Evolutionary conservation across 1,284 basidiomycete genomes (phyloP).

Genomic region (Hypsizygus ulmarius): DNA sequence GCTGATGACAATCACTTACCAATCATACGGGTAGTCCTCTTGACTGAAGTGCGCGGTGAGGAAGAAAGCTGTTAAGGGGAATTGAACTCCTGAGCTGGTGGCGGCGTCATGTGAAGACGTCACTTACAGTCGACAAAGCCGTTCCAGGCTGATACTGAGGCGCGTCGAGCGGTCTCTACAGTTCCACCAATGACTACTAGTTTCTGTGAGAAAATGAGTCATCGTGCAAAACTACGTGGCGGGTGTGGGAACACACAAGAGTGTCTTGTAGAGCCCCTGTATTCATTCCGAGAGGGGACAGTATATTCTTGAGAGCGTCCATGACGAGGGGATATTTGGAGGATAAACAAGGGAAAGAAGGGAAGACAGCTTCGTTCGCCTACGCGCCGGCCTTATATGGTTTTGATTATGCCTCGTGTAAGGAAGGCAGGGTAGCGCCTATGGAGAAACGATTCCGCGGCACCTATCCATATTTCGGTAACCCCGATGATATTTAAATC

Average conservation of each 20-base stretch:
- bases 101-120: background rate
- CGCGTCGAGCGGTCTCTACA: slow-evolving; percentile 70
- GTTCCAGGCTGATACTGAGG: slow-evolving; percentile 79
- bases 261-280: slow-evolving; percentile 62
- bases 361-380: slow-evolving; percentile 23
- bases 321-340: slow-evolving; percentile 36
- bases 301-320: slow-evolving; percentile 58
- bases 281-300: slow-evolving; percentile 58
- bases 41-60: slow-evolving; percentile 82
- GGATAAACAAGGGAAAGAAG: slow-evolving; percentile 30
- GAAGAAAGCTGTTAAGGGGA: slow-evolving; percentile 63
- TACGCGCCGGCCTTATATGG: slow-evolving; percentile 42
- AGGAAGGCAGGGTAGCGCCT: slow-evolving; percentile 33
- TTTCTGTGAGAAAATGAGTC: slow-evolving; percentile 45
- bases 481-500: slow-evolving; percentile 14
- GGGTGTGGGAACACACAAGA: slow-evolving; percentile 38
- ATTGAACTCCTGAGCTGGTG: slow-evolving; percentile 4
- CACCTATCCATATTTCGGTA: slow-evolving; percentile 15
- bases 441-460: slow-evolving; percentile 20
- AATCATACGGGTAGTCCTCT: slow-evolving; percentile 83
- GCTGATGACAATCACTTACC: slow-evolving; percentile 41
- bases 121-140: slow-evolving; percentile 79
- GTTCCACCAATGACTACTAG: slow-evolving; percentile 78
- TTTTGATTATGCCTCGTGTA: slow-evolving; percentile 37
- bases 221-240: slow-evolving; percentile 1